Base-by-base conservation (phyloP, 768 basidiomycete species). In the Rhizopogon roseolus region DNA sequence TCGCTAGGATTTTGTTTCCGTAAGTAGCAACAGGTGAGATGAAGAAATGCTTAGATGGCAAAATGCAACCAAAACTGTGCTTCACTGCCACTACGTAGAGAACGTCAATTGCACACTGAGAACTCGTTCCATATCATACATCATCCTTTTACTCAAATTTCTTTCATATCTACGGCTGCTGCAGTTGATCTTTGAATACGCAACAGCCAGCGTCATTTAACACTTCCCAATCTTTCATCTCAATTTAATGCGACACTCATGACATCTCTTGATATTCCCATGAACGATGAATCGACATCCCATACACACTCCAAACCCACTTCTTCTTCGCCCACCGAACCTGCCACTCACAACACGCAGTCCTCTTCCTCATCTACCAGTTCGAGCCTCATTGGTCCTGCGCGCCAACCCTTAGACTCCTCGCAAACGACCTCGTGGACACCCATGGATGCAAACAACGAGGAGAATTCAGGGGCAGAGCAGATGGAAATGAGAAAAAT, bases 371-470 rank as follows among this genome's bases (percentile, higher is more conserved):
- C 57, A 22, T 52, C 55, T 16, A 41, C 40, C 19, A 38, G 43
- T 44, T 62, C 65, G 13, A 55, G 19, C 32, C 68, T 59, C 28
- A 53, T 54, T 51, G 56, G 37, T n/a, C 52, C 56, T 6, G 61
- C 57, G n/a, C 49, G 42, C n/a, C 32, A 27, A 32, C 37, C 27
- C 19, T 22, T 22, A 22, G 22, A 22, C 22, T 68, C 65, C 41
- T 70, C 66, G 17, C 40, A 37, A 28, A 64, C 64, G 41, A 67
- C 66, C 39, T 70, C 66, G 50, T 67, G 66, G 66, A 59, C 56
- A 39, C 58, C 55, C 28, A 50, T 40, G 46, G 66, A 67, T 37
- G 36, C n/a, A 3, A 25, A 17, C 16, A 49, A 38, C 7, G 52
- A 37, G 19, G 43, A 42, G 1, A 53, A 46, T 5, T 40, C 42